A percentile compares a stretch with the other conserved stretches of the same genome.
phyloP scores from a whole-genome alignment of 2,329 filamentous ascomycete species.

The Alternaria tenuissima region DNA sequence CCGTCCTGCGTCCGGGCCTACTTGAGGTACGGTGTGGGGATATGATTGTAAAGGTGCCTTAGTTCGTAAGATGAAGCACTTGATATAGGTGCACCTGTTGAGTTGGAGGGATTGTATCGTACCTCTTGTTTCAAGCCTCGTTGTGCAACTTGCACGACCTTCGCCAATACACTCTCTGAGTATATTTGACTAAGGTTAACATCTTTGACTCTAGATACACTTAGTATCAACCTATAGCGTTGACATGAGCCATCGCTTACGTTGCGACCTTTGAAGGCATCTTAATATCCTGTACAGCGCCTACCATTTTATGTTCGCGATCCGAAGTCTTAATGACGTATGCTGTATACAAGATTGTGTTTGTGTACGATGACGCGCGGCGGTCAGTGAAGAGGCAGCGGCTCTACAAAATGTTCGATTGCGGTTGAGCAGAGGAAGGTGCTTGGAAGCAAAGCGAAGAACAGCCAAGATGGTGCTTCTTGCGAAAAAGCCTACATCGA shows the following conservation, averaged over 20 bases:
- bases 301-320: constrained; percentile 11
- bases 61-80: neutral
- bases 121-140: constrained; percentile 37
- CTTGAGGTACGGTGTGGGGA: constrained; percentile 46
- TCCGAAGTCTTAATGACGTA: neutral
- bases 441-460: constrained; percentile 4
- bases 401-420: neutral
- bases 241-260: constrained; percentile 10
- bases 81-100: neutral
- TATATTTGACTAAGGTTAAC: constrained; percentile 39
- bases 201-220: constrained; percentile 29
- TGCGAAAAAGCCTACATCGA: neutral
- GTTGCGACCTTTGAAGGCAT: constrained; percentile 6
- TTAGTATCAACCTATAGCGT: neutral
- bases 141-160: constrained; percentile 46
- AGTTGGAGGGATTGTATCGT: neutral
- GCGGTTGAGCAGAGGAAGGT: neutral
- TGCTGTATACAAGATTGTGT: too few relatives aligned
- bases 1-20: constrained; percentile 29
- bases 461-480: constrained; percentile 6
- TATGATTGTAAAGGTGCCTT: constrained; percentile 42
- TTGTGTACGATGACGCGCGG: neutral
- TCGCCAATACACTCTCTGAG: constrained; percentile 41
- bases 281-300: neutral
- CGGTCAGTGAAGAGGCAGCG: neutral